Conservation (phyloP, 163 green algal genomes). For the Smithsoniella earleae region DNA sequence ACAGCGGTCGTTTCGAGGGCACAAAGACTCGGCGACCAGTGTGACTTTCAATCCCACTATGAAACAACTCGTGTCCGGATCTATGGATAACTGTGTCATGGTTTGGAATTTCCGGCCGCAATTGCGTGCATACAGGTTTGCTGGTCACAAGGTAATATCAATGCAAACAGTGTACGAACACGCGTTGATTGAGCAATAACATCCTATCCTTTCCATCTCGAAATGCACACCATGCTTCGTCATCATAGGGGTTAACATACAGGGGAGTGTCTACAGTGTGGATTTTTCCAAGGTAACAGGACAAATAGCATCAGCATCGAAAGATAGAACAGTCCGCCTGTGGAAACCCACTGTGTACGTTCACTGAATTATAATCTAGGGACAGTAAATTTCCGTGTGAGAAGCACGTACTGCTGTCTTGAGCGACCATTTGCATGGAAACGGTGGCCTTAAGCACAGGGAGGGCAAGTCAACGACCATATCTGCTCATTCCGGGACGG, state of each 20-base stretch:
- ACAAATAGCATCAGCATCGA: slow-evolving; percentile 71
- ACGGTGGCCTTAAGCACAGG: slow-evolving; percentile 34
- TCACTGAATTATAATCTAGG: neutral
- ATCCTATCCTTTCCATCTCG: too few relatives aligned
- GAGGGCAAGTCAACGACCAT: slow-evolving; percentile 73
- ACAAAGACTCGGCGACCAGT: slow-evolving; percentile 63
- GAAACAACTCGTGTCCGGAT: slow-evolving; percentile 73
- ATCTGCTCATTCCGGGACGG: slow-evolving; percentile 70
- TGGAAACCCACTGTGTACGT: slow-evolving; percentile 74
- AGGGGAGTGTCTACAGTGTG: slow-evolving; percentile 69
- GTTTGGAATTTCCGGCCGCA: slow-evolving; percentile 84
- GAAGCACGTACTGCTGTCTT: neutral
- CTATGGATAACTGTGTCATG: slow-evolving; percentile 70
- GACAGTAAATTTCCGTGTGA: neutral
- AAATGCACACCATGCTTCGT: too few relatives aligned
- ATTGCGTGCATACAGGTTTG: slow-evolving; percentile 66
- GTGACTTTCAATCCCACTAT: slow-evolving; percentile 79
- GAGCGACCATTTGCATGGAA: too few relatives aligned
- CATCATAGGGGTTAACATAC: too few relatives aligned
- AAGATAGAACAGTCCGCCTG: slow-evolving; percentile 72
- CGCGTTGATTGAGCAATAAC: too few relatives aligned
- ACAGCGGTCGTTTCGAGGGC: slow-evolving; percentile 67
- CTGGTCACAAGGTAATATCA: slow-evolving; percentile 70
- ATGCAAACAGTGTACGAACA: too few relatives aligned
- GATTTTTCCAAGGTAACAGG: slow-evolving; percentile 56